Conservation (phyloP, 805 yeast species). For the Blastobotrys parvus region DNA sequence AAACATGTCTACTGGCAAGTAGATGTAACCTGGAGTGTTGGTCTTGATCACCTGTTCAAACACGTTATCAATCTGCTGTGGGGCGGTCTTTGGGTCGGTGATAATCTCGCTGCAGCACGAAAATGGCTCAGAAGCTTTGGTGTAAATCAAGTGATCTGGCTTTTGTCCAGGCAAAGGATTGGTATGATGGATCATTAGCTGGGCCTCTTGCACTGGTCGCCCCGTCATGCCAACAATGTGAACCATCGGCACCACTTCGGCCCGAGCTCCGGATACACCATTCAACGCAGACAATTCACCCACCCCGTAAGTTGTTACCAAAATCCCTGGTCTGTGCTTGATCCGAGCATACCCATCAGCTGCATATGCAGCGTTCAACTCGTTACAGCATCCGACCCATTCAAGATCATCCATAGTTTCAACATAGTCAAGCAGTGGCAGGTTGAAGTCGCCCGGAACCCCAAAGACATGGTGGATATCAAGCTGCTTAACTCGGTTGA, state of each 20-base stretch:
- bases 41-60: slow-evolving; percentile 45
- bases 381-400: slow-evolving; percentile 85
- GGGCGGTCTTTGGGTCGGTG: slow-evolving; percentile 37
- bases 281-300: slow-evolving; percentile 83
- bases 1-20: slow-evolving; percentile 62
- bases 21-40: slow-evolving; percentile 76
- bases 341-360: slow-evolving; percentile 82
- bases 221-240: slow-evolving; percentile 79
- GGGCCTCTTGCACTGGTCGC: slow-evolving; percentile 30
- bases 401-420: slow-evolving; percentile 36
- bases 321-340: slow-evolving; percentile 55
- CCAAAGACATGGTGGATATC: slow-evolving; percentile 33
- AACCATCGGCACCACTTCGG: slow-evolving; percentile 70
- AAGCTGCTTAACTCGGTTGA: slow-evolving; percentile 27
- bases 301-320: slow-evolving; percentile 75
- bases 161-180: slow-evolving; percentile 24
- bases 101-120: slow-evolving; percentile 50
- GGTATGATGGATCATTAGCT: slow-evolving; percentile 32
- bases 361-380: slow-evolving; percentile 80
- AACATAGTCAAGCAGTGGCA: slow-evolving; percentile 33
- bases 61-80: slow-evolving; percentile 60
- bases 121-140: slow-evolving; percentile 48
- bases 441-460: slow-evolving; percentile 40
- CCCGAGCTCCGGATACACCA: slow-evolving; percentile 74
- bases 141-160: slow-evolving; percentile 55